Percentiles rank a stretch among this genome's conserved stretches.
phyloP scores from a whole-genome alignment of 1,139 yeast species.

The Yamadazyma sp. region DNA sequence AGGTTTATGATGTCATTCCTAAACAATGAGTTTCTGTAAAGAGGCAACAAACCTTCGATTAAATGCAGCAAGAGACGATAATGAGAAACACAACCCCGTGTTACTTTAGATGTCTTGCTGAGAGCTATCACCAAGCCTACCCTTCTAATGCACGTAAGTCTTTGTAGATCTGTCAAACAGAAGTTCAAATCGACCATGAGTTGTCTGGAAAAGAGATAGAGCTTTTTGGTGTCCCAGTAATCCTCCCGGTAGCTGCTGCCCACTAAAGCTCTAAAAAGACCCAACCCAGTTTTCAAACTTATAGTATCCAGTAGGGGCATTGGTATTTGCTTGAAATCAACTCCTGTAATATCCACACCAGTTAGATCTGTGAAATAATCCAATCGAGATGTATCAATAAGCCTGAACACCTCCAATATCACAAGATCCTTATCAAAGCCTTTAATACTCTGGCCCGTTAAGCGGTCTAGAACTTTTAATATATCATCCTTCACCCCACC shows the following conservation, averaged over 20 bases:
- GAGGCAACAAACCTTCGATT: background rate
- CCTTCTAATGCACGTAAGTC: constrained; percentile 29
- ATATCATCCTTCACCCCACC: constrained; percentile 43
- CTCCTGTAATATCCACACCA: background rate
- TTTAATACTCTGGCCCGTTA: constrained; percentile 11
- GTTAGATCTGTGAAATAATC: constrained; percentile 8
- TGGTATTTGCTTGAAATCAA: background rate
- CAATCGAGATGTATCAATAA: constrained; percentile 37
- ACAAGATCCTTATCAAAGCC: constrained; percentile 22
- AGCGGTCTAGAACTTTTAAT: background rate
- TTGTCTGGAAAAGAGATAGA: constrained; percentile 40
- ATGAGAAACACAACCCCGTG: constrained; percentile 10
- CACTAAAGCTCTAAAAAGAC: constrained; percentile 19
- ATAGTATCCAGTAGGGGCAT: constrained; percentile 16
- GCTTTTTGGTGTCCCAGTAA: constrained; percentile 39
- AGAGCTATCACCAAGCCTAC: constrained; percentile 38
- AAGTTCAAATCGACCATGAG: constrained; percentile 25
- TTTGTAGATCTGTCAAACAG: constrained; percentile 23
- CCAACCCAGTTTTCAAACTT: constrained; percentile 28
- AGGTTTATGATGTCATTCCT: constrained; percentile 1
- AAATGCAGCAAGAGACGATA: constrained; percentile 8
- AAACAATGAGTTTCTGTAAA: background rate
- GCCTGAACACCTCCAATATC: constrained; percentile 28
- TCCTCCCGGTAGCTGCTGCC: constrained; percentile 15
- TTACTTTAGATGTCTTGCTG: constrained; percentile 14